phyloP scores from a whole-genome alignment of 2,329 filamentous ascomycete species.

The Arthrocladium fulminans region DNA sequence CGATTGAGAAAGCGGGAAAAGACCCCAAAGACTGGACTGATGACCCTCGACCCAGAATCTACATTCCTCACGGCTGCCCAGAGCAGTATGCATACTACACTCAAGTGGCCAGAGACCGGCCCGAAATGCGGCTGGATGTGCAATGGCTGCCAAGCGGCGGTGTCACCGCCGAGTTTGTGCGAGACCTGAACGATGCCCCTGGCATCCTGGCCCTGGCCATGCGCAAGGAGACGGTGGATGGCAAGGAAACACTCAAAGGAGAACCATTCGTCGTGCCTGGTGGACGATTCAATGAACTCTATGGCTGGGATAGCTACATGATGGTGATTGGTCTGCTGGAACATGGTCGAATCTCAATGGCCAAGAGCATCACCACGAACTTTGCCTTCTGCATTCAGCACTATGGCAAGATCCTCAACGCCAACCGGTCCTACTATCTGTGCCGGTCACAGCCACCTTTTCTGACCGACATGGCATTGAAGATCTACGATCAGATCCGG shows the following conservation, averaged over 20 bases:
- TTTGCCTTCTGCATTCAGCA: slow-evolving; percentile 98
- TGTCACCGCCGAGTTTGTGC: slow-evolving; percentile 72
- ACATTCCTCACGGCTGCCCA: slow-evolving; percentile 73
- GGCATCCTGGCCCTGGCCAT: slow-evolving; percentile 85
- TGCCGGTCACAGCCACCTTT: slow-evolving; percentile 92
- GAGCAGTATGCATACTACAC: slow-evolving; percentile 87
- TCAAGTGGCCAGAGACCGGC: slow-evolving; percentile 65
- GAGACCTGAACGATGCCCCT: slow-evolving; percentile 75
- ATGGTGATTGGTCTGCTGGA: slow-evolving; percentile 81
- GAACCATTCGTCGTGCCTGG: slow-evolving; percentile 95
- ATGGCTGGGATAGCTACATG: slow-evolving; percentile 99
- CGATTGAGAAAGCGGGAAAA: slow-evolving; percentile 68
- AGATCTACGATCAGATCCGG: slow-evolving; percentile 88
- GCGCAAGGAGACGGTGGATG: slow-evolving; percentile 60
- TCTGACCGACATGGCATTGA: slow-evolving; percentile 90
- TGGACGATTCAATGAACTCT: slow-evolving; percentile 94
- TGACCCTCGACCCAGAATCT: slow-evolving; percentile 82
- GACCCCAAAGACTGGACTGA: slow-evolving; percentile 95
- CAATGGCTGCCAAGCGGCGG: slow-evolving; percentile 57
- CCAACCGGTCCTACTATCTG: slow-evolving; percentile 92
- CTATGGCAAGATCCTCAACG: slow-evolving; percentile 97
- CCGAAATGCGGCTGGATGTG: slow-evolving; percentile 81
- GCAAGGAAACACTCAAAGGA: slow-evolving; percentile 63
- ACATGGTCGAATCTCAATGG: slow-evolving; percentile 75
- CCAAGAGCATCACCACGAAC: slow-evolving; percentile 90